phyloP scores from a whole-genome alignment of 192 early-diverging fungal species.

The Coemansia sp. region DNA sequence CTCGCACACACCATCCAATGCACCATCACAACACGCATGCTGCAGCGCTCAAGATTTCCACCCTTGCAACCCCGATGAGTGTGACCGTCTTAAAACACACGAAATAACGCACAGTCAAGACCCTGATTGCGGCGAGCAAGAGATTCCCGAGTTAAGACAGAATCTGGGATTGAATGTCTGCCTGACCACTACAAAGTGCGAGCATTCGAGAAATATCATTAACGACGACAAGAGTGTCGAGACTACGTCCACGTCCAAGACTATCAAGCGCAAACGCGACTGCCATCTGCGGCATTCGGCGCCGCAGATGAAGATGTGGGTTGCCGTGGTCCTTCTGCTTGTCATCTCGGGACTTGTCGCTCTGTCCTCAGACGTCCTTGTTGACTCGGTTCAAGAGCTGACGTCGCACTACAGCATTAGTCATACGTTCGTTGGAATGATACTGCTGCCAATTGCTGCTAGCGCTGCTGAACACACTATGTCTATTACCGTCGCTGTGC shows the following conservation, averaged over 20 bases:
- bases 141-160: no score
- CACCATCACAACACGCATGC: background rate
- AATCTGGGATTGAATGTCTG: conserved; percentile 5
- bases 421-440: conserved; percentile 88
- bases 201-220: no score
- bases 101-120: background rate
- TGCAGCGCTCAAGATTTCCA: background rate
- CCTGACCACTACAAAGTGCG: background rate
- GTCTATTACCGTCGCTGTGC: conserved; percentile 78
- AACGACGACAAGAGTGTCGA: no score
- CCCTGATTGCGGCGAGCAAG: no score
- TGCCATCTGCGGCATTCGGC: conserved; percentile 23
- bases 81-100: background rate
- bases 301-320: conserved; percentile 56
- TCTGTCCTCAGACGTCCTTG: conserved; percentile 76
- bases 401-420: conserved; percentile 64
- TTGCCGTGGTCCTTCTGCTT: conserved; percentile 61
- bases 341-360: conserved; percentile 67
- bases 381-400: conserved; percentile 58
- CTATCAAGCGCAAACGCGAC: conserved; percentile 3
- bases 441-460: conserved; percentile 86
- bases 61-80: background rate
- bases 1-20: conserved; percentile 13
- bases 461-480: conserved; percentile 86
- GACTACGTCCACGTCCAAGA: background rate